A percentile compares a stretch with the other conserved stretches of the same genome.
Evolutionary conservation across 371 early-diverging fungal species (phyloP).

Genomic region (Apophysomyces ossiformis): DNA sequence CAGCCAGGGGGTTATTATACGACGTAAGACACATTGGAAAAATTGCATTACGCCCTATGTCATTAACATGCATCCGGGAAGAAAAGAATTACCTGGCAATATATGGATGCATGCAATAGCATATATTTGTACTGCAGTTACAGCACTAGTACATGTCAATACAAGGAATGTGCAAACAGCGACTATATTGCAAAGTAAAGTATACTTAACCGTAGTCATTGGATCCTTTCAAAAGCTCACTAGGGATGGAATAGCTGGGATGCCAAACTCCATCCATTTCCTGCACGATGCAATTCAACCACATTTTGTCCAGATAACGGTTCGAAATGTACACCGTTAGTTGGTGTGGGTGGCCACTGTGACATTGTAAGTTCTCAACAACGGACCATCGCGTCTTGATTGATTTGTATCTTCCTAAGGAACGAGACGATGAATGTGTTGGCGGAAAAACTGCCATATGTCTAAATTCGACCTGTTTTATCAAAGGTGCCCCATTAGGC

Average conservation of each 20-base stretch:
- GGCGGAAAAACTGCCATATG: constrained; percentile 39
- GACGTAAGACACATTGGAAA: not conserved
- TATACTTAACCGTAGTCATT: not conserved
- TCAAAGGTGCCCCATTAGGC: constrained; percentile 47
- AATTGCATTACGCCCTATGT: no score
- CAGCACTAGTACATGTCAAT: constrained; percentile 38
- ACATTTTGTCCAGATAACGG: constrained; percentile 49
- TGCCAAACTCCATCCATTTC: constrained; percentile 27
- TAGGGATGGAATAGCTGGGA: constrained; percentile 34
- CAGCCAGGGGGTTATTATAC: not conserved
- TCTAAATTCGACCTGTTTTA: constrained; percentile 46
- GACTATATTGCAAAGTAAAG: constrained; percentile 49
- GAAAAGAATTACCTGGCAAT: constrained; percentile 36
- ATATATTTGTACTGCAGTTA: constrained; percentile 46
- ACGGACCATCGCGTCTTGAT: not conserved
- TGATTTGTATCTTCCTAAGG: constrained; percentile 18
- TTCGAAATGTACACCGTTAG: constrained; percentile 32
- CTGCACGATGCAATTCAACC: constrained; percentile 31
- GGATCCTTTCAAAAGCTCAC: constrained; percentile 2
- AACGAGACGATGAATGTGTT: constrained; percentile 53
- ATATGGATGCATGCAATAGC: constrained; percentile 44
- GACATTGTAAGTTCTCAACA: constrained; percentile 28
- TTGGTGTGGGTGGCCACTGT: constrained; percentile 34
- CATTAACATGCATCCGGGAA: not conserved
- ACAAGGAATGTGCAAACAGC: constrained; percentile 46